Evolutionary conservation across 2,329 filamentous ascomycete species (phyloP).

Genomic region (Colletotrichum viniferum): DNA sequence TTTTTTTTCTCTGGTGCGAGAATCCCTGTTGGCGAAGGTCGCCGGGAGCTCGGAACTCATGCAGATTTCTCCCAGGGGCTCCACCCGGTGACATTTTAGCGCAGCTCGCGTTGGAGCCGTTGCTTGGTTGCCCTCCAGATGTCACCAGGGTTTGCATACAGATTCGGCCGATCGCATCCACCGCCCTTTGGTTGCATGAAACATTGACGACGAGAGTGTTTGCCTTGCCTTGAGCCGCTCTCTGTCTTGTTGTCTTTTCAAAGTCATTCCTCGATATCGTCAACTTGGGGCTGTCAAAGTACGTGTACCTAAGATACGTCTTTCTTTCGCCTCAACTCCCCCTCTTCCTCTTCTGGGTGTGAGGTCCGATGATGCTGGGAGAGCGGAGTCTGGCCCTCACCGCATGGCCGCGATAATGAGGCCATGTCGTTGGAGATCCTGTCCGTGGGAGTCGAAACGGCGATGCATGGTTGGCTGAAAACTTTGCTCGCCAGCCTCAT

Average conservation of each 20-base stretch:
- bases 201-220: constrained; percentile 10
- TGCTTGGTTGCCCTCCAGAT: neutral
- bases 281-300: neutral
- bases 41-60: constrained; percentile 11
- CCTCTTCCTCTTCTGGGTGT: neutral
- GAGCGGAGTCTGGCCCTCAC: neutral
- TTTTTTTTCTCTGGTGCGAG: neutral
- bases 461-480: neutral
- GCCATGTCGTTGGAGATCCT: neutral
- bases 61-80: constrained; percentile 3
- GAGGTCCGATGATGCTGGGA: neutral
- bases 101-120: constrained; percentile 8
- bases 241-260: neutral
- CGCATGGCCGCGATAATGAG: neutral
- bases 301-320: neutral
- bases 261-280: neutral
- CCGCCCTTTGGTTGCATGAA: constrained; percentile 17
- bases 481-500: neutral
- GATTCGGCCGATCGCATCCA: constrained; percentile 20
- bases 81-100: constrained; percentile 16
- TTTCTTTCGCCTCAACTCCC: neutral
- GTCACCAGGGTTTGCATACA: neutral
- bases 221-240: neutral
- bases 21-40: neutral
- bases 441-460: neutral